Conservation (phyloP, 257 asterid species). For the Solanum chiquidenum region DNA sequence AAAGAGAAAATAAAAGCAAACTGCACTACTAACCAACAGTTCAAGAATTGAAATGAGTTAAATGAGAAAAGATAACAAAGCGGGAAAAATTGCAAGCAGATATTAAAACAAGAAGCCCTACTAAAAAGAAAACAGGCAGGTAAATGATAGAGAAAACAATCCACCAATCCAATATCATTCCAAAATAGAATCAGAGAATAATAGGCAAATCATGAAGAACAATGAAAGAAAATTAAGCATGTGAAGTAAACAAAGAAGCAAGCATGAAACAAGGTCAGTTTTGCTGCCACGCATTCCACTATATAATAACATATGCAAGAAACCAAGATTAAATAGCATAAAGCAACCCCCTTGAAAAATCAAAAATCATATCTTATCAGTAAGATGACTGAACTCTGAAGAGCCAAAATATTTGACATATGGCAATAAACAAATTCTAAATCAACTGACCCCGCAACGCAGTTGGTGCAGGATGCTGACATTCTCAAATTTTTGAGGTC, state of each 20-base stretch:
- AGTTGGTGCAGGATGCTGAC: slow-evolving; percentile 91
- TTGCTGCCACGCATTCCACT: not conserved
- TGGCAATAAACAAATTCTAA: not conserved
- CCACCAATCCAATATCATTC: not conserved
- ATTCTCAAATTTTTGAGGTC: slow-evolving; percentile 81
- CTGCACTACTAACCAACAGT: not conserved
- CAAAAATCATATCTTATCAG: not conserved
- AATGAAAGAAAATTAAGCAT: not conserved
- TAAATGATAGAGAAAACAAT: not conserved
- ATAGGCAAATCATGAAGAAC: not conserved
- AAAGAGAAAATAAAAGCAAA: not conserved
- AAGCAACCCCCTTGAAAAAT: not conserved
- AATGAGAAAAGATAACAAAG: not conserved
- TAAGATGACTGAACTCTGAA: not conserved
- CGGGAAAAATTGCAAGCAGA: not conserved
- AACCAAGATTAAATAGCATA: not conserved
- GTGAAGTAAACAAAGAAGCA: not conserved
- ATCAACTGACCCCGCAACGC: slow-evolving; percentile 95
- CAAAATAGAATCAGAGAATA: not conserved
- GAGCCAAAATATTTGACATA: not conserved
- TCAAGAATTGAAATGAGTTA: not conserved
- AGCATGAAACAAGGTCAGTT: not conserved
- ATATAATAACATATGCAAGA: not conserved
- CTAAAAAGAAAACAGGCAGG: not conserved
- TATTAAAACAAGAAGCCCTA: not conserved